phyloP scores from a whole-genome alignment of 2,329 filamentous ascomycete species.

The Alternaria sp. region DNA sequence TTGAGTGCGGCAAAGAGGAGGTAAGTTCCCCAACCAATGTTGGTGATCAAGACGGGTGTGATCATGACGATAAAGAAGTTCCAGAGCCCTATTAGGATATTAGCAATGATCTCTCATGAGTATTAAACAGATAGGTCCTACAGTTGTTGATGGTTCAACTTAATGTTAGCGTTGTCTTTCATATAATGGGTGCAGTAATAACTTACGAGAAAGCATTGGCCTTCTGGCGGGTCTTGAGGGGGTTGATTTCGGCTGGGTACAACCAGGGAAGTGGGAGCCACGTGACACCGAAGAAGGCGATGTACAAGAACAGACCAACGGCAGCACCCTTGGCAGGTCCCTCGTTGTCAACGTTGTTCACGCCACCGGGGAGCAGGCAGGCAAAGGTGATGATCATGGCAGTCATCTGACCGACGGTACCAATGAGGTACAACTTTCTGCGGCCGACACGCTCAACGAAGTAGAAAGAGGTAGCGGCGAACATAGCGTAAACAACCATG shows the following conservation, averaged over 20 bases:
- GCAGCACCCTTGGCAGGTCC: conserved; percentile 56
- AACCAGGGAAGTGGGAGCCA: conserved; percentile 69
- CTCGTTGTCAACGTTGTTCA: conserved; percentile 13
- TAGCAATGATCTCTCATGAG: no score
- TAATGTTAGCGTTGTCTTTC: no score
- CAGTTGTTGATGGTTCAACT: conserved; percentile 59
- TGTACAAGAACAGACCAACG: conserved; percentile 72
- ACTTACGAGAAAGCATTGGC: conserved; percentile 52
- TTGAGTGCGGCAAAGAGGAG: conserved; percentile 61
- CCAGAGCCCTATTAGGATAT: conserved; percentile 51
- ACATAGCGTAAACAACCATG: conserved; percentile 63
- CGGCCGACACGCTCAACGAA: conserved; percentile 67
- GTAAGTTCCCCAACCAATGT: conserved; percentile 51
- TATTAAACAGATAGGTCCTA: no score
- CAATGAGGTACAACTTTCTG: conserved; percentile 52
- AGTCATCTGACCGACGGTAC: conserved; percentile 59
- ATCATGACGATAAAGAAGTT: conserved; percentile 57
- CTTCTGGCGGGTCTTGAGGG: conserved; percentile 62
- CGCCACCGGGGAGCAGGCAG: conserved; percentile 47
- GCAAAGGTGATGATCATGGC: conserved; percentile 53
- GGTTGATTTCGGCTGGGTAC: conserved; percentile 61
- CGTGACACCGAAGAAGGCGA: conserved; percentile 71
- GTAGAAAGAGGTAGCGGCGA: conserved; percentile 67
- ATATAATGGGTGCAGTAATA: no score
- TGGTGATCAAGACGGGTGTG: conserved; percentile 48